Evolutionary conservation across 129 eudicot species (phyloP).

Genomic region (Ambrosia artemisiifolia): DNA sequence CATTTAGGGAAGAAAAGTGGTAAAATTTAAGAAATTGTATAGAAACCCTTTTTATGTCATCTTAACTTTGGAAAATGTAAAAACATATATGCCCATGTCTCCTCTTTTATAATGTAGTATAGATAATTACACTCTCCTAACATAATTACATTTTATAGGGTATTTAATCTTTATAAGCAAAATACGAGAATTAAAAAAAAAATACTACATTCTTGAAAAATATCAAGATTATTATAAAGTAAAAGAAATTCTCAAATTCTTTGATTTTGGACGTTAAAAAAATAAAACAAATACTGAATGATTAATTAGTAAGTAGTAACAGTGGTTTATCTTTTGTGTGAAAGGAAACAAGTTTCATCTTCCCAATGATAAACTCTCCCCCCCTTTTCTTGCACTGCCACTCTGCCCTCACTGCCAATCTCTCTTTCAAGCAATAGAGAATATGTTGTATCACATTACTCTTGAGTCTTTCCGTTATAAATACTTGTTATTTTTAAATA

Average conservation of each 20-base stretch:
- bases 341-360: slow-evolving; percentile 44
- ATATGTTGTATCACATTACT: neutral
- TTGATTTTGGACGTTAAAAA: too few species aligned
- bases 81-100: too few species aligned
- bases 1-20: too few species aligned
- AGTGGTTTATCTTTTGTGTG: slow-evolving; percentile 15
- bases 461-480: neutral
- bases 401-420: slow-evolving; percentile 52
- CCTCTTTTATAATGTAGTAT: too few species aligned
- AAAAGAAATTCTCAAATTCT: neutral
- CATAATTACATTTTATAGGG: too few species aligned
- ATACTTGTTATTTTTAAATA: too few species aligned
- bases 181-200: too few species aligned
- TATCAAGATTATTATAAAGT: neutral
- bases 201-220: neutral
- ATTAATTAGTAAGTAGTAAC: neutral
- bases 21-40: too few species aligned
- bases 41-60: too few species aligned
- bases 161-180: too few species aligned
- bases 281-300: neutral
- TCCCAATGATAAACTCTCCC: slow-evolving; percentile 74
- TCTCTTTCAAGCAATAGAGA: slow-evolving; percentile 14
- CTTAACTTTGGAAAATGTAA: too few species aligned
- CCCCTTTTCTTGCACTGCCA: slow-evolving; percentile 70
- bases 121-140: too few species aligned